These are phyloP conservation scores for Cercospora sojina DNA, from an alignment of 2,329 filamentous ascomycete genomes.

Conservation along the genomic window DNA sequence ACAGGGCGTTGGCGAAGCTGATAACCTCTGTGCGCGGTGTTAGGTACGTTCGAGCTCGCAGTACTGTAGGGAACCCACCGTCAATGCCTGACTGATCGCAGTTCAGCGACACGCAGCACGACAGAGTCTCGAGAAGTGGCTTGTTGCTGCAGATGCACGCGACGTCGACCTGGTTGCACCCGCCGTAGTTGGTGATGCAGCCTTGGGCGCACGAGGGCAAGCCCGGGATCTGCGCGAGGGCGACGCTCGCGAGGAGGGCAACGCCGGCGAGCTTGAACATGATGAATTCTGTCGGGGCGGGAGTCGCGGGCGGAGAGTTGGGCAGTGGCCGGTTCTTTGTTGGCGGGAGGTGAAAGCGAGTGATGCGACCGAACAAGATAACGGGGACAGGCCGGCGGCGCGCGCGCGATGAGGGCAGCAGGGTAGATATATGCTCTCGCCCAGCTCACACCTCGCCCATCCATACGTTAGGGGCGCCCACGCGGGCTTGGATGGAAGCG, in stretches of 20 bases:
- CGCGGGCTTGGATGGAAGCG: neutral
- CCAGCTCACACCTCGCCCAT: neutral
- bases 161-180: slow-evolving; percentile 42
- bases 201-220: slow-evolving; percentile 33
- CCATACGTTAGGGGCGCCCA: neutral
- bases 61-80: neutral
- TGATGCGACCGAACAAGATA: neutral
- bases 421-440: neutral
- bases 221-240: slow-evolving; percentile 27
- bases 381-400: neutral
- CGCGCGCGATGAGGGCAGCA: neutral
- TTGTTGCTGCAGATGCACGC: slow-evolving; percentile 45
- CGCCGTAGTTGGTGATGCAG: slow-evolving; percentile 43
- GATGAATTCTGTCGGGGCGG: neutral
- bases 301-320: neutral
- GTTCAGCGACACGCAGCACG: slow-evolving; percentile 43
- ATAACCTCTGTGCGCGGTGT: slow-evolving; percentile 40
- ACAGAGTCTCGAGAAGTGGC: slow-evolving; percentile 39
- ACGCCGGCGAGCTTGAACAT: slow-evolving; percentile 27
- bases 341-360: neutral
- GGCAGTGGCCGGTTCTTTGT: neutral
- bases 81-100: slow-evolving; percentile 30
- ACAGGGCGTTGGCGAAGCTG: slow-evolving; percentile 44
- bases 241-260: slow-evolving; percentile 24
- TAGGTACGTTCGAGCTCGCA: neutral